Base-by-base conservation (phyloP, 1,284 basidiomycete species). In the Puccinia novopanici region DNA sequence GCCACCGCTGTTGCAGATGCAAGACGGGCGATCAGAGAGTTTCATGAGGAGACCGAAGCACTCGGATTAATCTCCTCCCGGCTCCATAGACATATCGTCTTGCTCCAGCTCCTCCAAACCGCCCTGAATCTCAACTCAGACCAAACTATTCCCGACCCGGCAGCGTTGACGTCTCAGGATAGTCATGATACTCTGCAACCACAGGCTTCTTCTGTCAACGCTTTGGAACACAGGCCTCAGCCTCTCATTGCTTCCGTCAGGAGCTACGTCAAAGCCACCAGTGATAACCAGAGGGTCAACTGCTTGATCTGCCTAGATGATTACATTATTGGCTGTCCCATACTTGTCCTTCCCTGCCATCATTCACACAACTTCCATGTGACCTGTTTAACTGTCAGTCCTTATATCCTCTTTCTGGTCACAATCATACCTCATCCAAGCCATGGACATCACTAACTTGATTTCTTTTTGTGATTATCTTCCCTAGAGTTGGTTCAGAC, bases 221-320 rank as follows among this genome's bases (percentile, higher is more conserved):
- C 37, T 24, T n/a, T 42, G 37, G 10, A 40, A 37, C 19, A 22
- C 6, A 8, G 10, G 5, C 37, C 42, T 45, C 40, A 45, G 8
- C 42, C 63, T 42, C 63, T 65, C n/a, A 34, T 34, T 34, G 63
- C 63, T 22, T 10, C 40, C 40, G 63, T 65, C 5, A 42, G 30
- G 63, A n/a, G 19, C 63, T 65, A 40, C 22, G 34, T 34, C 34
- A 65, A 65, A 42, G n/a, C 37, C 19, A 45, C 12, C 40, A 5
- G 19, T 63, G 9, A 37, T 40, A 22, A 40, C 4, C 37, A 65
- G 40, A 45, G 27, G 10, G 12, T 37, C n/a, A 37, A 65, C 40
- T 65, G 40, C 63, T 65, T 65, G 63, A 65, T 65, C 63, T 65
- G 63, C 17, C 63, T 65, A 17, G 63, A 65, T 42, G 63, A 65